Conservation (phyloP, 345 rosid genomes). For the Hirschfeldia incana region DNA sequence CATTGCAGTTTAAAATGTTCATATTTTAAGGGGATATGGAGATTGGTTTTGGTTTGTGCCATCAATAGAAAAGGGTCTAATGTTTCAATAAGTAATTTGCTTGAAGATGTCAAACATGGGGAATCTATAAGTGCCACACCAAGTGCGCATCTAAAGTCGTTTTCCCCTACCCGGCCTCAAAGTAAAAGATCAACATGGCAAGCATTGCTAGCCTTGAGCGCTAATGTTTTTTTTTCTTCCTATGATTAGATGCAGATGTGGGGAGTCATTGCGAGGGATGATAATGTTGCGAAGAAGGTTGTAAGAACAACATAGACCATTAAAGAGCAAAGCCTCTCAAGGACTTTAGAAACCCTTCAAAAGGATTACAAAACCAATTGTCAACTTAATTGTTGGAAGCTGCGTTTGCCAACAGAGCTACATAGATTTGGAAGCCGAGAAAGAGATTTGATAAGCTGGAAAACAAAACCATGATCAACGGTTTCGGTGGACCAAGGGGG, state of each 20-base stretch:
- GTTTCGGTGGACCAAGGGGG: too few relatives aligned
- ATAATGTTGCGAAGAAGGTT: conserved; percentile 75
- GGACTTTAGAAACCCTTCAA: conserved; percentile 81
- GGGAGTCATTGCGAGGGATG: conserved; percentile 88
- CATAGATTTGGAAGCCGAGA: too few relatives aligned
- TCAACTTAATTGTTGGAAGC: too few relatives aligned
- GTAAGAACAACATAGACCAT: conserved; percentile 82
- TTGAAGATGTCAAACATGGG: background rate
- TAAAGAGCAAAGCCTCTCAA: conserved; percentile 78
- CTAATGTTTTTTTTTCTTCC: too few relatives aligned
- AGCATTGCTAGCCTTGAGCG: too few relatives aligned
- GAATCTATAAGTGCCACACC: background rate
- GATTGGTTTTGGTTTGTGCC: background rate
- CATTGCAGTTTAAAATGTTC: background rate
- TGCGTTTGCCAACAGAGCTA: too few relatives aligned
- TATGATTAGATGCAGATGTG: conserved; percentile 82
- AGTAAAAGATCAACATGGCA: too few relatives aligned
- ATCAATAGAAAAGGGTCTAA: background rate
- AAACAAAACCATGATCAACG: too few relatives aligned
- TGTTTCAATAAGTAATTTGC: background rate
- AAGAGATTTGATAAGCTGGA: too few relatives aligned
- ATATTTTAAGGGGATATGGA: background rate
- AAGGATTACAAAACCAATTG: conserved; percentile 71
- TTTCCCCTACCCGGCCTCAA: too few relatives aligned
- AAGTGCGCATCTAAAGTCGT: too few relatives aligned